Percentiles rank a stretch among this genome's conserved stretches.
These are phyloP conservation scores for Exophiala sideris DNA, from an alignment of 2,329 filamentous ascomycete genomes.

Conservation along the genomic window DNA sequence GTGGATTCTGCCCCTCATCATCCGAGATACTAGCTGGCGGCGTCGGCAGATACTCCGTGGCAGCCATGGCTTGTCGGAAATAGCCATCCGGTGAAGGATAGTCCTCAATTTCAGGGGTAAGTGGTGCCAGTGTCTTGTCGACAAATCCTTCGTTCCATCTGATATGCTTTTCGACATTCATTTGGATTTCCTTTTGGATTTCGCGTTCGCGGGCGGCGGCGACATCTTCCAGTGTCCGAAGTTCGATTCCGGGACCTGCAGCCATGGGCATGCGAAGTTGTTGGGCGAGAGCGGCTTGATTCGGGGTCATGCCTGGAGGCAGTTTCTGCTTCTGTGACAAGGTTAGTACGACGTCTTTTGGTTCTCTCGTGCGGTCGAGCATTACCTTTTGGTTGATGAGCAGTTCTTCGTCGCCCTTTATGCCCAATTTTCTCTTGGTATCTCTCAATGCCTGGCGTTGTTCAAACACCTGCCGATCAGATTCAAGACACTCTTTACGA, in stretches of 20 bases:
- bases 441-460: slow-evolving; percentile 79
- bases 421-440: slow-evolving; percentile 79
- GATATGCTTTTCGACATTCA: slow-evolving; percentile 81
- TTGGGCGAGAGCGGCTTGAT: slow-evolving; percentile 59
- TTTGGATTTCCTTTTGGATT: slow-evolving; percentile 77
- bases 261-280: slow-evolving; percentile 66
- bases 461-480: slow-evolving; percentile 77
- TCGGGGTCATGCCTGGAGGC: slow-evolving; percentile 54
- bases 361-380: slow-evolving; percentile 15
- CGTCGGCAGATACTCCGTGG: slow-evolving; percentile 62
- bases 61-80: slow-evolving; percentile 64
- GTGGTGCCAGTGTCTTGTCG: slow-evolving; percentile 79
- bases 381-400: slow-evolving; percentile 81
- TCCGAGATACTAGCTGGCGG: slow-evolving; percentile 47
- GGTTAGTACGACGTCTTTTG: slow-evolving; percentile 36
- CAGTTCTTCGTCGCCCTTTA: slow-evolving; percentile 91
- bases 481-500: slow-evolving; percentile 71
- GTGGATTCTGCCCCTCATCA: slow-evolving; percentile 33
- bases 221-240: slow-evolving; percentile 72
- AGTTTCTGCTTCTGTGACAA: slow-evolving; percentile 67
- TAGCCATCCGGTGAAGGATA: slow-evolving; percentile 43
- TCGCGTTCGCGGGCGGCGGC: slow-evolving; percentile 77
- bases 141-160: slow-evolving; percentile 89
- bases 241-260: slow-evolving; percentile 71
- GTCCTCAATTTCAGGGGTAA: slow-evolving; percentile 71